Evolutionary conservation across 495 filamentous ascomycete genomes (phyloP), one percentile per base, ranked within the genome.

Genomic region (Daldinia caldariorum): DNA sequence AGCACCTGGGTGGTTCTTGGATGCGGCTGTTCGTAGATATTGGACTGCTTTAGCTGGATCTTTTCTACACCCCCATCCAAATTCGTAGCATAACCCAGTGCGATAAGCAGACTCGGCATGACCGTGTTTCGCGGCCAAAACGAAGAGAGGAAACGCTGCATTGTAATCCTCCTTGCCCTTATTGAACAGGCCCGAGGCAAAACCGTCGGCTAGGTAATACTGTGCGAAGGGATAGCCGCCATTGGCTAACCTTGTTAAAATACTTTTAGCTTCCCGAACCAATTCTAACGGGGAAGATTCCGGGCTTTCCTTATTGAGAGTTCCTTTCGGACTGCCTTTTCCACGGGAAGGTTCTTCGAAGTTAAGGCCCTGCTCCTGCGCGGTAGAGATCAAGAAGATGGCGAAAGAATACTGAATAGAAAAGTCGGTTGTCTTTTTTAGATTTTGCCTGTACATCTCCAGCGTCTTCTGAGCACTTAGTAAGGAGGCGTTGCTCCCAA

Each of bases 61-160:
- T 64, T 92, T 92, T 37, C 92, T 87, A 63, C 90, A 94, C 20
- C 95, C 95, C 95, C 96, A 98, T 67, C 94, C 96, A 80, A 97
- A 98, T 76, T 99, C 95, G 80, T 97, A 97, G 82, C 94, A 98
- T 38, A 99, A 82, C 4, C 91, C 95, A 51, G 94, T 90, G 58
- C 95, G 91, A 80, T 97, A 99, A 45, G 89, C 94, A 31, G 96
- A 94, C 80, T 99, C 95, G 32, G 96, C 92, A 76, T 99, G 95
- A 34, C 95, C 96, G 78, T 97, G 96, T 81, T 98, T 99, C 77
- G 92, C 93, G 12, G 96, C 96, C 1, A 94, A 87, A 35, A 97
- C 83, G 76, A 99, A 99, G 6, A 97, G 88, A 0, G 91, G 88
- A 73, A 97, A 98, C 1, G 94, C 94, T 10, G 89, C 89, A 66